Evolutionary conservation across 1,284 basidiomycete genomes (phyloP), one percentile per base, ranked within the genome.

Genomic region (Rhodofomes roseus): DNA sequence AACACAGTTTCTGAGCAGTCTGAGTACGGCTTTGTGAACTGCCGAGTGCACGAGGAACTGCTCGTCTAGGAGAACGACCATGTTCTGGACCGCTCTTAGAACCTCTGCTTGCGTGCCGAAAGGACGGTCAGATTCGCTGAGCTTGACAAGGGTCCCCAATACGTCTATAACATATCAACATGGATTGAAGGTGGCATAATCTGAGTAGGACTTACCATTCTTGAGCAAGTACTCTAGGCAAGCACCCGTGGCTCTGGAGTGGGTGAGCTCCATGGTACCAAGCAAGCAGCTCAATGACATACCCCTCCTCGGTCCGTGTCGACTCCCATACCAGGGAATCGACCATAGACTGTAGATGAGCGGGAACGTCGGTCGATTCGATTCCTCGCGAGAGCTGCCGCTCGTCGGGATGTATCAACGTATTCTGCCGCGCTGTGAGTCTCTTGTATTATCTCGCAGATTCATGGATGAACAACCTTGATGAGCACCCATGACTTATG

Each of bases 221-320:
- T 95, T 93, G 54, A 98, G 77, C 31, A 97, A 81, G 73, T 93
- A 94, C 74, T 98, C 96, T 62, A 97, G 78, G 70, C 94, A 96
- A 18, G 84, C 86, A 23, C 95, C 95, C 3, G 92, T 93, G 12
- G 81, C 85, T 60, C 93, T 95, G 72, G 54, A 61, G 60, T 14
- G 14, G 59, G 41, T 66, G 62, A 60, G 52, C n/a, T n/a, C n/a
- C n/a, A n/a, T n/a, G n/a, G n/a, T n/a, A n/a, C 20, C 62, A 20
- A 60, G 51, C 27, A 54, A 31, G 23, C 46, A 18, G 50, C 43
- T 63, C 61, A 43, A 52, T 29, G 31, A 81, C 89, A 66, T 75
- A 95, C 92, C 92, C 92, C 76, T 92, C 90, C 67, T 95, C 92
- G 20, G 83, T 85, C 62, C 87, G 80, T 18, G 89, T 89, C 25